A percentile compares a stretch with the other conserved stretches of the same genome.
phyloP scores from a whole-genome alignment of 768 basidiomycete species.

The Galerina marginata region DNA sequence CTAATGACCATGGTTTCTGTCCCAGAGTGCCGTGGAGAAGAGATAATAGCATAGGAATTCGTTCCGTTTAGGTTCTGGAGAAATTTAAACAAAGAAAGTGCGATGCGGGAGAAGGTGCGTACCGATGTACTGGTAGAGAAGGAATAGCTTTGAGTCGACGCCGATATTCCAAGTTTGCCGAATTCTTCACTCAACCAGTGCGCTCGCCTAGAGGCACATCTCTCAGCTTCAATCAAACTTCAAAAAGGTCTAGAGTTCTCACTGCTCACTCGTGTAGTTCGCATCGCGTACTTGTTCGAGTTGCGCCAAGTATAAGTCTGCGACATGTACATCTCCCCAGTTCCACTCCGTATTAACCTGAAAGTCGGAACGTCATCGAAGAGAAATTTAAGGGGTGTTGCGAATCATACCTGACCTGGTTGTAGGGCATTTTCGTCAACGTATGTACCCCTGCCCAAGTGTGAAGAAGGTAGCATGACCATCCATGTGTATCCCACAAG shows the following conservation, averaged over 20 bases:
- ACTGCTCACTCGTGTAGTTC: slow-evolving; percentile 78
- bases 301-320: slow-evolving; percentile 79
- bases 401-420: slow-evolving; percentile 74
- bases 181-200: slow-evolving; percentile 68
- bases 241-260: slow-evolving; percentile 35
- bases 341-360: slow-evolving; percentile 92
- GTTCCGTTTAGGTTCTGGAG: slow-evolving; percentile 62
- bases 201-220: slow-evolving; percentile 58
- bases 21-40: slow-evolving; percentile 90
- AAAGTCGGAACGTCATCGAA: not conserved
- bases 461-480: slow-evolving; percentile 69
- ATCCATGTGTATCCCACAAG: slow-evolving; percentile 83
- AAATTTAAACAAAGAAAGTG: slow-evolving; percentile 4
- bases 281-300: slow-evolving; percentile 65
- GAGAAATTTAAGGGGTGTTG: not conserved
- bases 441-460: slow-evolving; percentile 72
- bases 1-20: slow-evolving; percentile 91
- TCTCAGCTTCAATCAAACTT: not conserved
- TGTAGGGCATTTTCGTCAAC: slow-evolving; percentile 97
- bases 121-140: slow-evolving; percentile 62
- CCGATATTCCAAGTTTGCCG: slow-evolving; percentile 70
- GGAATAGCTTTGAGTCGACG: slow-evolving; percentile 72
- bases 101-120: slow-evolving; percentile 23
- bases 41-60: slow-evolving; percentile 83
- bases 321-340: slow-evolving; percentile 88